Evolutionary conservation across 129 eudicot genomes (phyloP), one percentile per base, ranked within the genome.

Genomic region (Gnaphalium uliginosum): DNA sequence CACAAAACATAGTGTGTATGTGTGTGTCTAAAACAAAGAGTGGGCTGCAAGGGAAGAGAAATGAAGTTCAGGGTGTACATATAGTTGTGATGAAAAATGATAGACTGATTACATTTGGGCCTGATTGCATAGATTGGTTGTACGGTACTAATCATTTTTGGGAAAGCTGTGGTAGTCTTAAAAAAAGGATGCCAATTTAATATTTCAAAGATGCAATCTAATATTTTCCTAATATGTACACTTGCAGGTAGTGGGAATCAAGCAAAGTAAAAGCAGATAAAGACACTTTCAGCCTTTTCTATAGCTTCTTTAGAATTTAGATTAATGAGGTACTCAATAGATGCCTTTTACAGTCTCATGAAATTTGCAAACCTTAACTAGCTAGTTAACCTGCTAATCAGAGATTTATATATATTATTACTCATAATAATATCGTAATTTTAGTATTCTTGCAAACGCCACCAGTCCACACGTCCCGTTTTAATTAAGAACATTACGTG

Each of bases 281-380:
- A 73, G 78, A 80, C 83, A 66, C 79, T 67, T 73, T 80, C 27
- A 58, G 65, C 68, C 83, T 73, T 79, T 73, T 73, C 56, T 67
- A 29, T 37, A 72, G 39, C 14, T 43, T 43, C 51, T 43, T 43
- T 43, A 43, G 51, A 43, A 43, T 79, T 79, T 79, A 66, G 83
- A 79, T 66, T 57, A 79, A 73, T 79, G 83, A 79, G 83, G 83
- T 73, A 79, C 83, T 79, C 69, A 66, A 66, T 7, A 73, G 73
- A 65, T 72, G 64, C 54, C 51, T 64, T 79, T 66, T 56, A 29
- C 23, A 73, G 41, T 53, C 24, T 66, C 65, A 18, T 73, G 41
- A 80, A 57, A 29, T 39, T 66, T 73, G 69, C 68, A 64, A n/a
- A 37, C 43, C n/a, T 63, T 63, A 29, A 63, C 19, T 14, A 27